Conservation (phyloP, 352 stramenopile species). For the Thalassiosira mediterranea region DNA sequence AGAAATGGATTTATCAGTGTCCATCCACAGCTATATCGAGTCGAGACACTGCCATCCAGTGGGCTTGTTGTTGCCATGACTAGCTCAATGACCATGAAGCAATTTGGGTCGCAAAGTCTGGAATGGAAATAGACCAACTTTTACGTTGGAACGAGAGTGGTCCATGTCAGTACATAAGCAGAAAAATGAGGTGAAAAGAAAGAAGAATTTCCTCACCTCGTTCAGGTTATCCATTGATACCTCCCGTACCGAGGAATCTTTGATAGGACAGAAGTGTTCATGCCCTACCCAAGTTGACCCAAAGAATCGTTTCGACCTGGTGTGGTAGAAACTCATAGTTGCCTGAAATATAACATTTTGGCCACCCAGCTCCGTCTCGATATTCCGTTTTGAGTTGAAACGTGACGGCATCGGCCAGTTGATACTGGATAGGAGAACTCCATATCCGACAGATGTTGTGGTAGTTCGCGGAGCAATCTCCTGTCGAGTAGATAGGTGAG, state of each 20-base stretch:
- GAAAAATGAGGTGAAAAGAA: too few relatives aligned
- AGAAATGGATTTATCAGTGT: constrained; percentile 89
- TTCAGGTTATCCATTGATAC: constrained; percentile 38
- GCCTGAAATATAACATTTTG: constrained; percentile 40
- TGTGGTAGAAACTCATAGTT: constrained; percentile 89
- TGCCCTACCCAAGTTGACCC: constrained; percentile 89
- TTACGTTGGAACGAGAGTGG: too few relatives aligned
- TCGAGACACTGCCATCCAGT: constrained; percentile 79
- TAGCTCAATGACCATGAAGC: constrained; percentile 91
- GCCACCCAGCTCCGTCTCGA: constrained; percentile 14
- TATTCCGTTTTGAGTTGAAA: constrained; percentile 39
- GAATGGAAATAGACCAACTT: constrained; percentile 35
- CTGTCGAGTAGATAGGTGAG: too few relatives aligned
- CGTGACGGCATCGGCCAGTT: constrained; percentile 49
- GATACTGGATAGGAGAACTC: constrained; percentile 39
- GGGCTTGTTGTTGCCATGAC: constrained; percentile 89
- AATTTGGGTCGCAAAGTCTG: constrained; percentile 88
- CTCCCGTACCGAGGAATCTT: constrained; percentile 16
- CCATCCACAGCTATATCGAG: constrained; percentile 91
- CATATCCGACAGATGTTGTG: constrained; percentile 35
- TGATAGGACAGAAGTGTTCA: constrained; percentile 39
- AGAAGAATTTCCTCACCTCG: constrained; percentile 86
- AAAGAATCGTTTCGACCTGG: constrained; percentile 88
- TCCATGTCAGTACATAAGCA: too few relatives aligned
- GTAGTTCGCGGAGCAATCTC: constrained; percentile 16